phyloP scores from a whole-genome alignment of 257 asterid species.

The Echites panduratus region DNA sequence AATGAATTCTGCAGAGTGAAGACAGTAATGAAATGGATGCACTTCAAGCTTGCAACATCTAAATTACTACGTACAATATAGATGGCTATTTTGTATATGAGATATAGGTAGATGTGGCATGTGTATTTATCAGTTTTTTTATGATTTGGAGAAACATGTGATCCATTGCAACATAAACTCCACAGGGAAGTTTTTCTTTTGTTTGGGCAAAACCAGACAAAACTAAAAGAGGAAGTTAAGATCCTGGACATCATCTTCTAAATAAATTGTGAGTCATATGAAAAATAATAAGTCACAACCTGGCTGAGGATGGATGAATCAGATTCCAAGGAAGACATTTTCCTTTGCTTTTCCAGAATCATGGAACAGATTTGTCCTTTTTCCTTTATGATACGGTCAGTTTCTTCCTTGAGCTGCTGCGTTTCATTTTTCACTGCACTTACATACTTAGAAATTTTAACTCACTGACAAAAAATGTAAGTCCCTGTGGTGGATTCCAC shows the following conservation, averaged over 20 bases:
- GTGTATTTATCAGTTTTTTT: not conserved
- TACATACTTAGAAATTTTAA: conserved; percentile 6
- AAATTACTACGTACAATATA: not conserved
- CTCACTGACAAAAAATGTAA: not conserved
- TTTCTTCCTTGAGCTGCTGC: conserved; percentile 47
- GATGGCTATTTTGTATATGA: not conserved
- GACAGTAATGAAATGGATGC: not conserved
- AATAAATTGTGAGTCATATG: not conserved
- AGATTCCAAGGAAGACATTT: conserved; percentile 43
- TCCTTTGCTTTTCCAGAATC: conserved; percentile 63
- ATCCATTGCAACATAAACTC: not conserved
- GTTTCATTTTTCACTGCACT: conserved; percentile 60
- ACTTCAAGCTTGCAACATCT: not conserved
- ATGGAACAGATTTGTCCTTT: conserved; percentile 48
- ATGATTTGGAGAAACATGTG: not conserved
- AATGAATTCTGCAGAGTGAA: not conserved
- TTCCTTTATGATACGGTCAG: conserved; percentile 37
- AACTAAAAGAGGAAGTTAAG: not conserved
- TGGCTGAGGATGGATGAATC: conserved; percentile 58
- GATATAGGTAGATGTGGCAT: not conserved
- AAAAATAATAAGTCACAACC: conserved; percentile 28
- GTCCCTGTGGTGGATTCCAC: not conserved
- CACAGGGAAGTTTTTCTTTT: not conserved
- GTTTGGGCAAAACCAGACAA: no score
- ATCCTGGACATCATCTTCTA: not conserved